Evolutionary conservation across 169 alveolate genomes (phyloP), one percentile per base, ranked within the genome.

Genomic region (Cardiosporidium cionae): DNA sequence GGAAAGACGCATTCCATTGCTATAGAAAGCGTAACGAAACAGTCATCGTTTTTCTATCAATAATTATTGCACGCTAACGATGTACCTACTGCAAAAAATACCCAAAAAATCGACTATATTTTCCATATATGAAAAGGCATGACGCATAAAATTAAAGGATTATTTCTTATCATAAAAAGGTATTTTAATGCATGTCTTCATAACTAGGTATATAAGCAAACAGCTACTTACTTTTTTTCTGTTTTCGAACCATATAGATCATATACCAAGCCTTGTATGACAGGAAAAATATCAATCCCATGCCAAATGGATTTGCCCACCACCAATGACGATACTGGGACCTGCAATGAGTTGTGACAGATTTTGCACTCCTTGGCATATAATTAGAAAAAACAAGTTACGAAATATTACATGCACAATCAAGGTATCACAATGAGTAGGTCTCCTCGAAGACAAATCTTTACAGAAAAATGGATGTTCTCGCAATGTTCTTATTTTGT

Each of bases 281-380:
- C 36, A 87, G 86, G 84, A 84, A 89, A 82, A 86, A 79, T 44
- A 87, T 81, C 36, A 89, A 88, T 7, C 94, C 94, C 78, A 89
- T 87, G 28, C 94, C 94, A 29, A 89, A 87, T 29, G 94, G 94
- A 75, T 89, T 89, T 28, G 92, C 92, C 94, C 94, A 89, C 94
- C 94, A 89, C 94, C 94, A 89, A 71, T 84, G 82, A 36, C 94
- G 85, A 76, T 89, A 89, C 74, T 86, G 90, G 65, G 89, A 81
- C n/a, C 81, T 74, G 74, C 23, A 65, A n/a, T n/a, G n/a, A n/a
- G n/a, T n/a, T n/a, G n/a, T n/a, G n/a, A n/a, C n/a, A n/a, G n/a
- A n/a, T n/a, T n/a, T n/a, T n/a, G n/a, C n/a, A n/a, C n/a, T n/a
- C n/a, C n/a, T n/a, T n/a, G n/a, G n/a, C n/a, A n/a, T n/a, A n/a